Conservation (phyloP, 2,329 filamentous ascomycete species). For the Fusarium hostae region DNA sequence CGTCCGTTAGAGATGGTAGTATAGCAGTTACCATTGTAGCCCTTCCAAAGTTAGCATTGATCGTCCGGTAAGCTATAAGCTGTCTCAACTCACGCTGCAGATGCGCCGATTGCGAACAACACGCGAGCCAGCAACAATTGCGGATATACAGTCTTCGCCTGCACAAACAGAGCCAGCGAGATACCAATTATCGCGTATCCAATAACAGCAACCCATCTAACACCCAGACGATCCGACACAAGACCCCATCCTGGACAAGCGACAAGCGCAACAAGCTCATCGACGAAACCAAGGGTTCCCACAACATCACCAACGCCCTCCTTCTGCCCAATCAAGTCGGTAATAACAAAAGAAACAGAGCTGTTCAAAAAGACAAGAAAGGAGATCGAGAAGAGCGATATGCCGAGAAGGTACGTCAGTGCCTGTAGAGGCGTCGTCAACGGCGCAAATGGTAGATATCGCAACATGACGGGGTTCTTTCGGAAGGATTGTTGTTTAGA, state of each 20-base stretch:
- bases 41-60: conserved; percentile 49
- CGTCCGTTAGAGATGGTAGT: conserved; percentile 76
- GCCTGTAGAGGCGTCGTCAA: conserved; percentile 71
- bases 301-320: conserved; percentile 81
- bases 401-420: conserved; percentile 81
- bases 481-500: background rate
- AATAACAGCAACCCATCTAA: conserved; percentile 76
- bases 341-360: conserved; percentile 85
- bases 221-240: conserved; percentile 79
- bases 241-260: conserved; percentile 85
- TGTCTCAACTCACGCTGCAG: conserved; percentile 73
- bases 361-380: conserved; percentile 92
- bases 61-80: background rate
- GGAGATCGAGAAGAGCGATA: conserved; percentile 87
- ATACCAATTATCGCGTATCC: conserved; percentile 86
- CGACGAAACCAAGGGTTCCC: conserved; percentile 85
- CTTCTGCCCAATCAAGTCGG: conserved; percentile 81
- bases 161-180: conserved; percentile 82
- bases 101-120: conserved; percentile 89
- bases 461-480: conserved; percentile 48
- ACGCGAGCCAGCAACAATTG: conserved; percentile 86
- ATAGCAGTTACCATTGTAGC: conserved; percentile 98
- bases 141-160: conserved; percentile 88
- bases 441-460: conserved; percentile 67
- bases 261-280: conserved; percentile 83